Percentiles rank a stretch among this genome's conserved stretches.
Evolutionary conservation across 352 stramenopile species (phyloP).

Genomic region (Pythium biforme): DNA sequence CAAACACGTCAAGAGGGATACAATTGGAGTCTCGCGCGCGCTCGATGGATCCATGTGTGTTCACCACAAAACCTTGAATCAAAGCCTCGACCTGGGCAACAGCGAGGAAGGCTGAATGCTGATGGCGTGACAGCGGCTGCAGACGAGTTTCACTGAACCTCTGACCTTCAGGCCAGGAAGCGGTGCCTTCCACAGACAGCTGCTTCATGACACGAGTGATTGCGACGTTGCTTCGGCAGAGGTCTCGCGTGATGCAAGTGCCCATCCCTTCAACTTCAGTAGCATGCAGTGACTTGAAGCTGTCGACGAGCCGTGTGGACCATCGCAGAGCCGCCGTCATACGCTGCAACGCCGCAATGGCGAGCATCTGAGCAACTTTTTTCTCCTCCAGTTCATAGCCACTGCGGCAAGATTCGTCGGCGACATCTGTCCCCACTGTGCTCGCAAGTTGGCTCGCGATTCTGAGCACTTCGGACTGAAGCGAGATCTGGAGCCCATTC

Average conservation of each 20-base stretch:
- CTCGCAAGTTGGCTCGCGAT: constrained; percentile 2
- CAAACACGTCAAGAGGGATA: constrained; percentile 31
- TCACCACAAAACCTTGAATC: neutral
- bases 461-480: constrained; percentile 1
- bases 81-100: constrained; percentile 3
- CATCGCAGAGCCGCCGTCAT: neutral
- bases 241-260: constrained; percentile 10
- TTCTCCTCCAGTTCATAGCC: constrained; percentile 12
- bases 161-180: neutral
- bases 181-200: neutral
- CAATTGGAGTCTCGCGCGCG: neutral
- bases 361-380: neutral
- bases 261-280: constrained; percentile 12
- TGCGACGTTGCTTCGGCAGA: constrained; percentile 1
- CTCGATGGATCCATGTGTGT: neutral
- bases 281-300: neutral
- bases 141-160: neutral
- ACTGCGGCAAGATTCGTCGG: neutral
- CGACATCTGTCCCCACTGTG: neutral
- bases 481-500: neutral
- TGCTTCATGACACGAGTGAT: constrained; percentile 5
- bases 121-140: neutral
- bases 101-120: constrained; percentile 4
- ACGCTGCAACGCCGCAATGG: neutral
- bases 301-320: constrained; percentile 11